These are phyloP conservation scores for Mycena pura DNA, from an alignment of 768 basidiomycete genomes.

Conservation along the genomic window DNA sequence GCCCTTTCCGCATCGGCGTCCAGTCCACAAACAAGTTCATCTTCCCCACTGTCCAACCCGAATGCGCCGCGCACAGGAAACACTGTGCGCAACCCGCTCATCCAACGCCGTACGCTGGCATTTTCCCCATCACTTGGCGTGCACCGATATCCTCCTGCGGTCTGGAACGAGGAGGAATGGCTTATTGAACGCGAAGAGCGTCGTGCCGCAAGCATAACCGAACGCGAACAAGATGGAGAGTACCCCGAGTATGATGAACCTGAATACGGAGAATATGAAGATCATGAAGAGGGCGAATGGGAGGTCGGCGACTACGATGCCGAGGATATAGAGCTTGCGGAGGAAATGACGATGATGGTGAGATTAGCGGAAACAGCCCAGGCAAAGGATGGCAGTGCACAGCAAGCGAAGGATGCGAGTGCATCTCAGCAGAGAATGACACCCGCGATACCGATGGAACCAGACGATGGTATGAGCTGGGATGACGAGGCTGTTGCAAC, in stretches of 20 bases:
- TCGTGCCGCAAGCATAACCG: slow-evolving; percentile 29
- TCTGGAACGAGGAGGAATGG: slow-evolving; percentile 79
- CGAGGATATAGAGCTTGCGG: slow-evolving; percentile 68
- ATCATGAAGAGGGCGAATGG: slow-evolving; percentile 71
- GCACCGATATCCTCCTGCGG: slow-evolving; percentile 80
- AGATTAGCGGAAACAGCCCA: slow-evolving; percentile 36
- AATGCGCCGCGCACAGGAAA: slow-evolving; percentile 39
- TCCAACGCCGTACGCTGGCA: slow-evolving; percentile 56
- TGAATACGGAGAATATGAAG: slow-evolving; percentile 44
- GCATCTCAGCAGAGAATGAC: not conserved
- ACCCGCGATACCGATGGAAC: slow-evolving; percentile 53
- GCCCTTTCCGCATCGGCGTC: slow-evolving; percentile 53
- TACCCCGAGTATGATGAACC: slow-evolving; percentile 26
- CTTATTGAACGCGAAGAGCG: slow-evolving; percentile 49
- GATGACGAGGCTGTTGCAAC: slow-evolving; percentile 71
- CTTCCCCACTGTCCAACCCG: slow-evolving; percentile 51
- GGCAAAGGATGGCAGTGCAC: slow-evolving; percentile 39
- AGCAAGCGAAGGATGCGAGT: slow-evolving; percentile 20
- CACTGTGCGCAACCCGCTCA: slow-evolving; percentile 36
- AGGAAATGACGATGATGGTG: slow-evolving; percentile 51
- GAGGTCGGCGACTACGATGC: slow-evolving; percentile 74
- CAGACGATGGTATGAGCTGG: slow-evolving; percentile 90
- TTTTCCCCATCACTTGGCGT: slow-evolving; percentile 76
- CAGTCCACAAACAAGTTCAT: slow-evolving; percentile 53
- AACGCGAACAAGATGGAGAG: slow-evolving; percentile 18